phyloP scores from a whole-genome alignment of 2,329 filamentous ascomycete genomes.

The Aspergillus sclerotialis region DNA sequence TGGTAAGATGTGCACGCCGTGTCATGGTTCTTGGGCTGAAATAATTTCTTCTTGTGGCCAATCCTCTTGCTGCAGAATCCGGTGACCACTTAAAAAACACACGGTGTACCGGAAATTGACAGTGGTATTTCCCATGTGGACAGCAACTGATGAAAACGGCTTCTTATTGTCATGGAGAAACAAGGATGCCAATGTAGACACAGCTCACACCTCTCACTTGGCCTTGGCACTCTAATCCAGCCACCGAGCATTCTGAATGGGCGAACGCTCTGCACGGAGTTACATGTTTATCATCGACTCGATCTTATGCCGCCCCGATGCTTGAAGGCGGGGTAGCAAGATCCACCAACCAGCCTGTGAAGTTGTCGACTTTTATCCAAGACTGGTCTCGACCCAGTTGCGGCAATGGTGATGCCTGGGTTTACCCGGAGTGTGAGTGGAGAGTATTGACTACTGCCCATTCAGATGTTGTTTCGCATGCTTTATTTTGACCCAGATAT shows the following conservation, averaged over 20 bases:
- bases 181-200: constrained; percentile 2
- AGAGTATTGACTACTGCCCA: too few relatives aligned
- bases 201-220: background rate
- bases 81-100: background rate
- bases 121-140: background rate
- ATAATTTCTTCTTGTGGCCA: background rate
- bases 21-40: background rate
- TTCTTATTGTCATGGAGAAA: constrained; percentile 4
- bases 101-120: background rate
- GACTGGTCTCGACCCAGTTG: too few relatives aligned
- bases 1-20: background rate
- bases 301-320: background rate
- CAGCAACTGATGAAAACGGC: background rate
- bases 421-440: too few relatives aligned
- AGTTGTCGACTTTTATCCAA: too few relatives aligned
- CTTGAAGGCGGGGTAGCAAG: background rate
- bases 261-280: background rate
- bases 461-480: too few relatives aligned
- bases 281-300: background rate
- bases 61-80: background rate
- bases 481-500: too few relatives aligned
- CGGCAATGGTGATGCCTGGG: too few relatives aligned
- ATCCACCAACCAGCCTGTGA: too few relatives aligned
- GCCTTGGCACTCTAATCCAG: background rate
- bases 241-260: background rate